Percentiles rank a stretch among this genome's conserved stretches.
These are phyloP conservation scores for Paramyrothecium roridum DNA, from an alignment of 2,329 filamentous ascomycete species.

Conservation along the genomic window DNA sequence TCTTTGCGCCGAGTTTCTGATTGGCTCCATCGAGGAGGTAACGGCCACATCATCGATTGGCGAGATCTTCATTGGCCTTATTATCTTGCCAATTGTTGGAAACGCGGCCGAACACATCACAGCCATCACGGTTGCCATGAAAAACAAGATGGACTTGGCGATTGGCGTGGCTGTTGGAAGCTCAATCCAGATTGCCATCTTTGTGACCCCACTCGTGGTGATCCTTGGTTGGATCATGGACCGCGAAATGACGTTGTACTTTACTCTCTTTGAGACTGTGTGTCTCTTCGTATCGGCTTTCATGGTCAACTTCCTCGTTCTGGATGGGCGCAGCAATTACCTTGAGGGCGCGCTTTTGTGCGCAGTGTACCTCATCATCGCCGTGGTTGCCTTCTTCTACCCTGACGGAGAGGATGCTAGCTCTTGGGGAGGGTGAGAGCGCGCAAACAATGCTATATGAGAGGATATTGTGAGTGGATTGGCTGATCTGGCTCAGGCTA, in stretches of 20 bases:
- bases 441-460: too few relatives aligned
- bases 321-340: slow-evolving; percentile 84
- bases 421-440: slow-evolving; percentile 21
- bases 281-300: slow-evolving; percentile 81
- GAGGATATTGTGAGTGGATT: too few relatives aligned
- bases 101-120: slow-evolving; percentile 74
- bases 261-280: slow-evolving; percentile 85
- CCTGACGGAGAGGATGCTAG: slow-evolving; percentile 49
- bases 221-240: slow-evolving; percentile 69
- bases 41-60: slow-evolving; percentile 53
- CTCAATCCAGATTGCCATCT: slow-evolving; percentile 70
- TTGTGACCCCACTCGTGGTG: slow-evolving; percentile 68
- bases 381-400: slow-evolving; percentile 65
- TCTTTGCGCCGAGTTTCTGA: slow-evolving; percentile 67
- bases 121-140: slow-evolving; percentile 66
- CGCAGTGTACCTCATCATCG: slow-evolving; percentile 66
- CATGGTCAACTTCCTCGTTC: slow-evolving; percentile 83
- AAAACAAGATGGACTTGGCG: slow-evolving; percentile 74
- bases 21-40: slow-evolving; percentile 63
- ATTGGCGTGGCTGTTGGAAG: slow-evolving; percentile 70
- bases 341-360: slow-evolving; percentile 72
- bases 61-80: slow-evolving; percentile 68
- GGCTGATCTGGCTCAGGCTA: too few relatives aligned
- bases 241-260: slow-evolving; percentile 75
- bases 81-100: slow-evolving; percentile 69